These are phyloP conservation scores for Lactuca saligna DNA, from an alignment of 129 eudicot species.

Conservation along the genomic window DNA sequence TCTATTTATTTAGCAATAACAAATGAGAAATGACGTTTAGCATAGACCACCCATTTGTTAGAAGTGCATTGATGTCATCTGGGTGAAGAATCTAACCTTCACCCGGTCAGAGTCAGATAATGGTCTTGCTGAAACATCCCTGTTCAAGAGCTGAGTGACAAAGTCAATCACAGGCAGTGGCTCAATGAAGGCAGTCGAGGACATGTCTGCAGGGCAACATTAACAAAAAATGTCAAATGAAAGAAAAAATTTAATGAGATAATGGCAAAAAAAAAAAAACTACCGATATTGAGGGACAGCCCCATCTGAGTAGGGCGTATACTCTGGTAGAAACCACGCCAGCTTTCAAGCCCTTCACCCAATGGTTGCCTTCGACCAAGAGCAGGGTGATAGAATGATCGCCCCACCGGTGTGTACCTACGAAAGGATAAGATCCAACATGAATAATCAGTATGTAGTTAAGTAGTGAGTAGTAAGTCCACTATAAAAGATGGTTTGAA, in stretches of 20 bases:
- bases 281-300: slow-evolving; percentile 85
- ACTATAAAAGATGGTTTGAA: not conserved
- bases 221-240: slow-evolving; percentile 9
- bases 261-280: not conserved
- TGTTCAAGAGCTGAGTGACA: slow-evolving; percentile 74
- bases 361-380: slow-evolving; percentile 69
- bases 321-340: slow-evolving; percentile 98
- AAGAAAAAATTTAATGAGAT: not conserved
- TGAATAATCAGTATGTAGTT: not conserved
- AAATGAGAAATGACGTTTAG: not conserved
- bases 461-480: not conserved
- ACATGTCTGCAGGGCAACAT: slow-evolving; percentile 64
- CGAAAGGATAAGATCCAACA: slow-evolving; percentile 13
- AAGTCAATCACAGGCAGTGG: slow-evolving; percentile 93
- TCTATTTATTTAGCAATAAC: slow-evolving; percentile 26
- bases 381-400: slow-evolving; percentile 76
- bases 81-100: slow-evolving; percentile 47
- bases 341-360: slow-evolving; percentile 91
- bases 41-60: not conserved
- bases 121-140: slow-evolving; percentile 75
- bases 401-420: slow-evolving; percentile 83
- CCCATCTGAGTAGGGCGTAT: slow-evolving; percentile 99
- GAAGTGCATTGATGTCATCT: not conserved
- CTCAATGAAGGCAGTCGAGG: slow-evolving; percentile 95
- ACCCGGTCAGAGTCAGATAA: slow-evolving; percentile 91